Conservation (phyloP, 1,284 basidiomycete species). For the Sphagnurus paluster region DNA sequence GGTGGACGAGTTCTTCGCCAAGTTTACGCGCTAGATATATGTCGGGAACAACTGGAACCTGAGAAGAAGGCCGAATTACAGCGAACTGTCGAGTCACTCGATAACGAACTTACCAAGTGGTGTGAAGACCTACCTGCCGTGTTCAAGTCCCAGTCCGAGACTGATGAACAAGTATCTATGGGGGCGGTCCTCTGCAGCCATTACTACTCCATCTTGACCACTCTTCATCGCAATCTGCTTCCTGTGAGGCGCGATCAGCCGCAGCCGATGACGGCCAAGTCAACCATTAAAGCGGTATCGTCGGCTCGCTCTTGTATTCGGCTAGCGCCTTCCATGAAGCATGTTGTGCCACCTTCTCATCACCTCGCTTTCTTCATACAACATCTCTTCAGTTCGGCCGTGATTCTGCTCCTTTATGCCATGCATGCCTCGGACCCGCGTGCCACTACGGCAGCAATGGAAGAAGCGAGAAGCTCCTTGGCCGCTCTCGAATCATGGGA, state of each 20-base stretch:
- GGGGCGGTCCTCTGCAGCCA: constrained; percentile 87
- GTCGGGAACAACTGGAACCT: constrained; percentile 70
- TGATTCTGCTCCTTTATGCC: constrained; percentile 84
- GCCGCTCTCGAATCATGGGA: constrained; percentile 78
- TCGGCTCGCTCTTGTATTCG: constrained; percentile 81
- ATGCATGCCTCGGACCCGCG: constrained; percentile 78
- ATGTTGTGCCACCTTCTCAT: constrained; percentile 83
- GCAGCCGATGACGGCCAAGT: constrained; percentile 62
- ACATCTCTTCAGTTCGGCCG: constrained; percentile 87
- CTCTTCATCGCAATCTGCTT: constrained; percentile 86
- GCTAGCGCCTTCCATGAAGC: constrained; percentile 82
- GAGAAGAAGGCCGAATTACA: constrained; percentile 75
- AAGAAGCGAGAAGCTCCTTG: constrained; percentile 77
- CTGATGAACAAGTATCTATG: constrained; percentile 80
- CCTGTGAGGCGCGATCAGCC: constrained; percentile 71
- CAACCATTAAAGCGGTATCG: constrained; percentile 75
- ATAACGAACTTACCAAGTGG: constrained; percentile 77
- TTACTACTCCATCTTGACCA: constrained; percentile 87
- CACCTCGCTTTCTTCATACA: constrained; percentile 91
- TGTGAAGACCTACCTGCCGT: constrained; percentile 71
- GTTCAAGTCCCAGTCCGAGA: constrained; percentile 72
- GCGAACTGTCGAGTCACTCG: constrained; percentile 73
- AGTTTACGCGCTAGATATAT: constrained; percentile 77
- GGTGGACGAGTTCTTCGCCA: constrained; percentile 79
- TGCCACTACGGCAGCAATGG: constrained; percentile 72